Evolutionary conservation across 2,329 filamentous ascomycete species (phyloP), one percentile per base, ranked within the genome.

Genomic region (Botrytis sinoallii): DNA sequence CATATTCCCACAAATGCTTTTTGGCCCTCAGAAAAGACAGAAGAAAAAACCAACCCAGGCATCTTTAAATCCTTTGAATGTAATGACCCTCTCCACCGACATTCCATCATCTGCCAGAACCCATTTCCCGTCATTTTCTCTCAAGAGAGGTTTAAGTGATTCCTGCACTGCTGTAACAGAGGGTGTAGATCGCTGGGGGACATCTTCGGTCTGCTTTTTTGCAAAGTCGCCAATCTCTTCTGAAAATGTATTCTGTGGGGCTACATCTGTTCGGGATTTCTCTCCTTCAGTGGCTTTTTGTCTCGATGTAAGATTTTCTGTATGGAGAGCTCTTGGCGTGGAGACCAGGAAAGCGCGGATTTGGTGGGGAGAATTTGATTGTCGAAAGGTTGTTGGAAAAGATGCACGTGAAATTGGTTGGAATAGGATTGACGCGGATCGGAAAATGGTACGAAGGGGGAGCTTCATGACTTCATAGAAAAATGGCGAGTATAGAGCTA

Each of bases 61-160:
- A 83, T 89, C 91, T 52, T 86, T 85, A 80, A 91, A 92, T 2
- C 85, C 90, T 83, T 89, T 90, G 79, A 92, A 92, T 78, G 84
- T 87, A 80, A 91, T 91, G 72, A 82, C 84, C 70, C 89, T 84
- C 81, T 91, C 88, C 1, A 92, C 77, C 0, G 87, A 89, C 71
- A 85, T 84, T 16, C 88, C 88, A 63, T 84, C 82, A 1, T 83
- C 79, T 3, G 85, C 83, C 48, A 91, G 78, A 4, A 81, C 77
- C 90, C 90, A 92, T 69, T 82, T 83, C 73, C 80, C 80, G 0
- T 76, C 78, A 44, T 75, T 73, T 4, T 59, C 66, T 20, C 71
- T 64, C 38, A 69, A n/a, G 10, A 73, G 20, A 4, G 71, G 42
- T 29, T 29, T 61, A 74, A 73, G 10, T 46, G 40, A 32, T 32